Base-by-base conservation (phyloP, 2,329 filamentous ascomycete genomes). In the Scopulariopsis brevicaulis region DNA sequence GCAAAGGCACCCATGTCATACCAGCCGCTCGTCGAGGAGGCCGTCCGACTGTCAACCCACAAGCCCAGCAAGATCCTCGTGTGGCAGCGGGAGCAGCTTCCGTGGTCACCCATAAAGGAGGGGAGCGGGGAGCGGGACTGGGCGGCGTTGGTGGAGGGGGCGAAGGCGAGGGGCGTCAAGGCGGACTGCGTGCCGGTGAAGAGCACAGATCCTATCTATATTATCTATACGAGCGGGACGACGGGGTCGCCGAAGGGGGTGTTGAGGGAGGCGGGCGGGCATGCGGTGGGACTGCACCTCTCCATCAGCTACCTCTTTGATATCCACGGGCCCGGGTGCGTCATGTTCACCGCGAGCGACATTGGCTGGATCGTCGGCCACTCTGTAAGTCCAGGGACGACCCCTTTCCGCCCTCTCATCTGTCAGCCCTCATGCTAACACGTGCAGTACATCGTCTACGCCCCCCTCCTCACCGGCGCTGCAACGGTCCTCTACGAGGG, bases 401-500 rank as follows among this genome's bases (percentile, higher is more conserved):
- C 6, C 14, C 18, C 15, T 43, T 3, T 43, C 37, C 18, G 15
- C 40, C 40, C n/a, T 46, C 14, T 46, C 18, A 7, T 14, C 12
- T 40, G 12, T 10, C 12, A 14, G 40, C n/a, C 10, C 40, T n/a
- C 40, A 2, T n/a, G 2, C 40, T 46, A 7, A 46, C 22, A 20
- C 50, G 4, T 14, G 18, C 34, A 58, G 6, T 96, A 94, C 68
- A 96, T 96, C 62, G 76, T 96, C 14, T 96, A 96, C 67, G 92
- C 84, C 4, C 92, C 92, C 14, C 80, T 97, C 6, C 80, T 96
- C 1, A 83, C 87, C 0, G 92, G 92, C 5, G 91, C 92, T 1
- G 86, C 91, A 1, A 96, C 90, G 0, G 82, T 96, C 1, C 76
- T 96, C 0, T 96, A 91, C 69, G 92, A 96, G 72, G 93, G 92